Evolutionary conservation across 106 monocot species (phyloP).

Genomic region (Allium cepa): DNA sequence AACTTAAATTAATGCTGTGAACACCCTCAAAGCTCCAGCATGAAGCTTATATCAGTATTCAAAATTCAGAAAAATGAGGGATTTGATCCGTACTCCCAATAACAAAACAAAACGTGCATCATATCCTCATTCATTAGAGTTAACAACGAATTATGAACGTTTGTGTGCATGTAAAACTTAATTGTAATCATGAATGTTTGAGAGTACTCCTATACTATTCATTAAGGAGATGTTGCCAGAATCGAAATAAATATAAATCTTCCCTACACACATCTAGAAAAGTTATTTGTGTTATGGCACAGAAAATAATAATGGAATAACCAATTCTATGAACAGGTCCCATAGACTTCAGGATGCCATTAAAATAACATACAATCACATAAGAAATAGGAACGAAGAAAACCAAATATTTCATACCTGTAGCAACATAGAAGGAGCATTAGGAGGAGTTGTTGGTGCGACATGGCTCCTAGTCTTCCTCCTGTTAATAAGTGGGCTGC

Average conservation of each 20-base stretch:
- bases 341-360: no score
- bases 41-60: not conserved
- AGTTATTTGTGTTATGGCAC: not conserved
- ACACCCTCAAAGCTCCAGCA: not conserved
- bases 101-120: no score
- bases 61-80: not conserved
- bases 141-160: not conserved
- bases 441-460: conserved; percentile 19
- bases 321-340: no score
- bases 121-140: not conserved
- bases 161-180: no score
- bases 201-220: no score
- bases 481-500: conserved; percentile 69
- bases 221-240: not conserved
- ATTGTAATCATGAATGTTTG: no score
- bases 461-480: conserved; percentile 84
- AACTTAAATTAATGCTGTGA: no score
- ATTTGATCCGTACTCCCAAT: not conserved
- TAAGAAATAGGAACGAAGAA: not conserved
- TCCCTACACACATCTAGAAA: no score
- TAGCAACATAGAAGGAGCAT: conserved; percentile 70
- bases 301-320: not conserved
- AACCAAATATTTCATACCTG: conserved; percentile 40
- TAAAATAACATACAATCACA: no score
- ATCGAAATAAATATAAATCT: not conserved